Conservation (phyloP, 2,329 filamentous ascomycete species). For the Boeremia lycopersici region DNA sequence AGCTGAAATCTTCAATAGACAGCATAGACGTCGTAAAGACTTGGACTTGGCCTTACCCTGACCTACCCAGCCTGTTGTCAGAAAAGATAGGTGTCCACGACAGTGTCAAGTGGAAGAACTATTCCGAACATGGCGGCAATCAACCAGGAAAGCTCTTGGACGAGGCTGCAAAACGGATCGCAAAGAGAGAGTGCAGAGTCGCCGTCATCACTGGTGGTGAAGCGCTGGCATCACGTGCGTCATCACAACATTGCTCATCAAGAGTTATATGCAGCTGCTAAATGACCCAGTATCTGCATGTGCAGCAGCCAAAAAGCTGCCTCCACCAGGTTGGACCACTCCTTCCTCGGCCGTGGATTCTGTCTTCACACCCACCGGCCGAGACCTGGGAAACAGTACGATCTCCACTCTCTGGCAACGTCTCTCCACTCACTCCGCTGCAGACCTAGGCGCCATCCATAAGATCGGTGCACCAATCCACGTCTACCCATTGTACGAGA, state of each 20-base stretch:
- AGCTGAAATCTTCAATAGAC: slow-evolving; percentile 58
- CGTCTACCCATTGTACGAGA: slow-evolving; percentile 71
- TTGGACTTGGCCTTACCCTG: slow-evolving; percentile 70
- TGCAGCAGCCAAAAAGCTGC: slow-evolving; percentile 58
- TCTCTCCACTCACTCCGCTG: slow-evolving; percentile 20
- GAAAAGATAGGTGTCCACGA: slow-evolving; percentile 56
- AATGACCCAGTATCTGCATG: slow-evolving; percentile 56
- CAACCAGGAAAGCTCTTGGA: slow-evolving; percentile 68
- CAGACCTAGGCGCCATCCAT: slow-evolving; percentile 63
- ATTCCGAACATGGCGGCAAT: slow-evolving; percentile 67
- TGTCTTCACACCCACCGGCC: slow-evolving; percentile 59
- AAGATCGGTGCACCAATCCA: slow-evolving; percentile 68
- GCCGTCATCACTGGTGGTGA: slow-evolving; percentile 69
- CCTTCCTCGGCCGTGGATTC: slow-evolving; percentile 54
- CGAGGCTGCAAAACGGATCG: slow-evolving; percentile 64
- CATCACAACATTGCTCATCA: background rate
- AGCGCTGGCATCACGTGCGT: slow-evolving; percentile 64
- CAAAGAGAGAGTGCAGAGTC: slow-evolving; percentile 59
- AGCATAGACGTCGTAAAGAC: slow-evolving; percentile 65
- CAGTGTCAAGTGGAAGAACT: slow-evolving; percentile 54
- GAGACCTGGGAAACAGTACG: slow-evolving; percentile 52
- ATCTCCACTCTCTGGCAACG: slow-evolving; percentile 22
- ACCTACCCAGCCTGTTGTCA: slow-evolving; percentile 62
- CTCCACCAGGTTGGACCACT: slow-evolving; percentile 65
- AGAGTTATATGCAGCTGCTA: background rate